Evolutionary conservation across 2,329 filamentous ascomycete genomes (phyloP).

Genomic region (Aspergillus latus): DNA sequence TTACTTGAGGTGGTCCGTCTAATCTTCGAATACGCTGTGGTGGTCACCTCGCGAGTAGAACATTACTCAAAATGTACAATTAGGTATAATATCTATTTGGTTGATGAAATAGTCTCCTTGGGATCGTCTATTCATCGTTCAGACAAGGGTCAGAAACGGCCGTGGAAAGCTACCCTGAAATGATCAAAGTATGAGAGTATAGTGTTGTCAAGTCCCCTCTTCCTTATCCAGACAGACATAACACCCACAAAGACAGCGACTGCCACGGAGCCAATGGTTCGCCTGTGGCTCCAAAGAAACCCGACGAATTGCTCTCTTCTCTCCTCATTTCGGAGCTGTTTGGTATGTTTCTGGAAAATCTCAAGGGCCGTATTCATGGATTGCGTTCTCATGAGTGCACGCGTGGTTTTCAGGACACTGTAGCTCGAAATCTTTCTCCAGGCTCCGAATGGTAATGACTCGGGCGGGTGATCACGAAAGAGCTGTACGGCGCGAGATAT

Average conservation of each 20-base stretch:
- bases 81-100: not conserved
- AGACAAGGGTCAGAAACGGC: constrained; percentile 11
- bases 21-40: no score
- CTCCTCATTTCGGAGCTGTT: constrained; percentile 69
- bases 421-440: constrained; percentile 72
- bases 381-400: constrained; percentile 55
- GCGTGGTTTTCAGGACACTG: constrained; percentile 84
- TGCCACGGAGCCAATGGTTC: constrained; percentile 61
- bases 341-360: constrained; percentile 70
- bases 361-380: constrained; percentile 64
- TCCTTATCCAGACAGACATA: constrained; percentile 67
- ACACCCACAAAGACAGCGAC: constrained; percentile 67
- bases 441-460: constrained; percentile 59
- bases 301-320: constrained; percentile 51
- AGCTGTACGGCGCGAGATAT: constrained; percentile 66
- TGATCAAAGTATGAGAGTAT: constrained; percentile 35
- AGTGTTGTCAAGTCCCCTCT: constrained; percentile 36
- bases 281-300: constrained; percentile 64
- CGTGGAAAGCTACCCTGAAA: constrained; percentile 27
- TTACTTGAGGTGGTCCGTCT: no score
- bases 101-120: not conserved
- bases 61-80: no score
- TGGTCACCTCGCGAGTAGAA: no score
- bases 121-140: not conserved
- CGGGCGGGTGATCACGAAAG: constrained; percentile 67